phyloP scores from a whole-genome alignment of 805 yeast species.

The Myxozyma lipomycoides region DNA sequence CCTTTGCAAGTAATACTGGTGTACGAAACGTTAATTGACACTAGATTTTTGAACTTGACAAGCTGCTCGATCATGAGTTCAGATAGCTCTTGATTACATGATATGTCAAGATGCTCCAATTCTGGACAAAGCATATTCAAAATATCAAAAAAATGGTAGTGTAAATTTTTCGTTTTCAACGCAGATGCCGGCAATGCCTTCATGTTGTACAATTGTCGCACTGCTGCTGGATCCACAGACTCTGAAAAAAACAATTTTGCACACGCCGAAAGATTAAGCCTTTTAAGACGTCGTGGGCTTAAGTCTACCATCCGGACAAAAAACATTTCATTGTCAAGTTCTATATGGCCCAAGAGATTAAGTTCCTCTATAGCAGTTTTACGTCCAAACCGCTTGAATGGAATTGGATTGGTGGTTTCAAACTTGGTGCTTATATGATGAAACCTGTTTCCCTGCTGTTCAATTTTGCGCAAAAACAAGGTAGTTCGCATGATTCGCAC shows the following conservation, averaged over 20 bases:
- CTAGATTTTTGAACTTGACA: neutral
- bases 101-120: neutral
- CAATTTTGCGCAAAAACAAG: neutral
- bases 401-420: neutral
- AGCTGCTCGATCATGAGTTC: neutral
- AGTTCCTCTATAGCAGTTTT: neutral
- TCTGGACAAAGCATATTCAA: neutral
- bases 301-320: neutral
- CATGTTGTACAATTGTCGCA: too few relatives aligned
- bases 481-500: neutral
- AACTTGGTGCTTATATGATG: neutral
- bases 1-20: too few relatives aligned
- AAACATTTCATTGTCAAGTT: neutral
- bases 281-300: neutral
- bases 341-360: neutral
- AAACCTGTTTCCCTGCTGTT: neutral
- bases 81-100: neutral
- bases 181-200: neutral
- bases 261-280: neutral
- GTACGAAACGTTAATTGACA: neutral
- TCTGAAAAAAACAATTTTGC: neutral
- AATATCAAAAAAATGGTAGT: neutral
- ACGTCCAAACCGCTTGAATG: neutral
- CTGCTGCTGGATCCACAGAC: too few relatives aligned
- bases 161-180: neutral